These are phyloP conservation scores for Diaporthe citriasiana DNA, from an alignment of 2,329 filamentous ascomycete species.

Conservation along the genomic window DNA sequence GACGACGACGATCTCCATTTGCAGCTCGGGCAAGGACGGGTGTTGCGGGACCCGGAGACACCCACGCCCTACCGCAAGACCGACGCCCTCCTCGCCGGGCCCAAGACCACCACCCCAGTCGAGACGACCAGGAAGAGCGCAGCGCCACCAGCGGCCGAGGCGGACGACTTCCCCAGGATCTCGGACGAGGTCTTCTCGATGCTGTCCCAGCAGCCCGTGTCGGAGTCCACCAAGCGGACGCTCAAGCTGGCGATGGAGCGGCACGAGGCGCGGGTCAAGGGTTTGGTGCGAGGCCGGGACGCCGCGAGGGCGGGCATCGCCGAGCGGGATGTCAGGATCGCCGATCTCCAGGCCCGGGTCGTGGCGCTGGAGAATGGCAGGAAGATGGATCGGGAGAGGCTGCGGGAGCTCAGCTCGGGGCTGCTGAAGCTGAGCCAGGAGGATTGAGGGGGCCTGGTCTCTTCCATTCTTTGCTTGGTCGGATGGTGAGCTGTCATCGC, in stretches of 20 bases:
- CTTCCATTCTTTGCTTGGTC: neutral
- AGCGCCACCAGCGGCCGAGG: neutral
- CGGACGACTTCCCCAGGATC: slow-evolving; percentile 52
- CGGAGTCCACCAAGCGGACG: slow-evolving; percentile 52
- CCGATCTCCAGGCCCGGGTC: slow-evolving; percentile 54
- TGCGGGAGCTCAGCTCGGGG: slow-evolving; percentile 40
- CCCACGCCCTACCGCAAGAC: slow-evolving; percentile 40
- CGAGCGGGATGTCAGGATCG: slow-evolving; percentile 68
- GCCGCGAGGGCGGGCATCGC: slow-evolving; percentile 73
- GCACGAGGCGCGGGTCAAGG: slow-evolving; percentile 71
- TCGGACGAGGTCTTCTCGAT: slow-evolving; percentile 64
- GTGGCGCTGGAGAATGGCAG: slow-evolving; percentile 55
- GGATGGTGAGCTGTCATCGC: neutral
- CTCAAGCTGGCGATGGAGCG: slow-evolving; percentile 64
- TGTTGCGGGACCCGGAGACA: slow-evolving; percentile 23
- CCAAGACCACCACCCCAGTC: neutral
- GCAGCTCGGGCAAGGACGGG: neutral
- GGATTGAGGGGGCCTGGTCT: neutral
- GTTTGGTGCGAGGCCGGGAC: slow-evolving; percentile 75
- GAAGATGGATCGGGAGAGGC: slow-evolving; percentile 37
- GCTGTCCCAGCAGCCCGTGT: slow-evolving; percentile 60
- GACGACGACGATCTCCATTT: neutral
- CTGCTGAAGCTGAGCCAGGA: slow-evolving; percentile 36
- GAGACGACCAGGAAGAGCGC: neutral
- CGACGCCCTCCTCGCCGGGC: slow-evolving; percentile 22